Evolutionary conservation across 257 asterid species (phyloP).

Genomic region (Handroanthus guayacan): DNA sequence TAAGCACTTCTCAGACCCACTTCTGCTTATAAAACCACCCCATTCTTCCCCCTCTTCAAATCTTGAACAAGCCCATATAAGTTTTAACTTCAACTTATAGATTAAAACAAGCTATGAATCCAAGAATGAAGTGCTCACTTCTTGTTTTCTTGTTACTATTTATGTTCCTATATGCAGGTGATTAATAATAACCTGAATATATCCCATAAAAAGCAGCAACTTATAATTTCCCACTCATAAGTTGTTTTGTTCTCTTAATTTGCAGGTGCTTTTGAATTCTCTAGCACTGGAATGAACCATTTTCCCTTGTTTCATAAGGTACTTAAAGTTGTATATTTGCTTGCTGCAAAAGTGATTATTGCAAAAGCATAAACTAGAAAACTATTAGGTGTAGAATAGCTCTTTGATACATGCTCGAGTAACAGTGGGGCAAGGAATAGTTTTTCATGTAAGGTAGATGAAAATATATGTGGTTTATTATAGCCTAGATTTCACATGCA

Average conservation of each 20-base stretch:
- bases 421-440: neutral
- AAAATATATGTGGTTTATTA: neutral
- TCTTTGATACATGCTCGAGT: neutral
- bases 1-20: constrained; percentile 22
- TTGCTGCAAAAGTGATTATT: no score
- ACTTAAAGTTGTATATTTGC: neutral
- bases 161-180: constrained; percentile 59
- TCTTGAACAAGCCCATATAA: constrained; percentile 23
- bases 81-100: neutral
- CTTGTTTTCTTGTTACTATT: constrained; percentile 40
- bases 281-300: constrained; percentile 31
- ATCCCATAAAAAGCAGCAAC: neutral
- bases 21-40: constrained; percentile 46
- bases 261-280: constrained; percentile 44
- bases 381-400: neutral
- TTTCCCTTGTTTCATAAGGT: constrained; percentile 48
- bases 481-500: neutral
- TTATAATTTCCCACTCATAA: neutral
- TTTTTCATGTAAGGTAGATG: no score
- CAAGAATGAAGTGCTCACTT: constrained; percentile 36
- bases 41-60: constrained; percentile 24
- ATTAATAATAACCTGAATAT: neutral
- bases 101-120: constrained; percentile 43
- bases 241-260: neutral
- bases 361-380: no score